Evolutionary conservation across 805 yeast species (phyloP), one percentile per base, ranked within the genome.

Genomic region (Barnettozyma californica): DNA sequence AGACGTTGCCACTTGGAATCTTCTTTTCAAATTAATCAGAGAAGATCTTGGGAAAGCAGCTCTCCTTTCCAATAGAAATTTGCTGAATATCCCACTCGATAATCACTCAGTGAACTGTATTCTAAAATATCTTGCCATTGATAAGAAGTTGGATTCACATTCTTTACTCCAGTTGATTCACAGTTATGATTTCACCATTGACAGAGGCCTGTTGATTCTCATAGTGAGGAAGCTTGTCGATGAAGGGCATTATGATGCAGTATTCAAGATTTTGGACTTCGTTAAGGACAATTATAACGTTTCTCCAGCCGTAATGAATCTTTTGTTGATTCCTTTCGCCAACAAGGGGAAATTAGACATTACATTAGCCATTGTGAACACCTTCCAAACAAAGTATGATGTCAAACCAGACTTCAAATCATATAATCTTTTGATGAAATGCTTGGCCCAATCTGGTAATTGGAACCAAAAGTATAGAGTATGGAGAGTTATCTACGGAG

Each of bases 1-100:
- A 0, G 71, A 73, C 52, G 36, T 67, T 1, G 54, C 57, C 2
- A 73, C 78, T 0, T 72, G 76, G 72, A 58, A 63, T 16, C 49
- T 67, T 4, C 54, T 71, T 10, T 67, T 64, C 49, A 53, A 60
- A 14, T 49, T 69, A 10, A 45, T 73, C 14, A 57, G 59, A 11
- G 73, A 70, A 44, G 64, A 61, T 40, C 48, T 59, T 2, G 64
- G 71, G n/a, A 65, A 66, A 40, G 55, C 60, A 4, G 44, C 62
- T 2, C 58, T 68, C 38, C 37, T 70, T 8, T 62, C 63, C 39
- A 64, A 63, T 31, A 61, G 74, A 63, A 45, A 54, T 5, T 52
- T 58, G 25, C 46, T 61, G 29, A 56, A 57, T n/a, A 58, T 68
- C 4, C 71, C 71, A 2, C 47, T 65, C 10, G 67, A 68, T 9